Base-by-base conservation (phyloP, 2,329 filamentous ascomycete genomes). In the Sclerotinia borealis region DNA sequence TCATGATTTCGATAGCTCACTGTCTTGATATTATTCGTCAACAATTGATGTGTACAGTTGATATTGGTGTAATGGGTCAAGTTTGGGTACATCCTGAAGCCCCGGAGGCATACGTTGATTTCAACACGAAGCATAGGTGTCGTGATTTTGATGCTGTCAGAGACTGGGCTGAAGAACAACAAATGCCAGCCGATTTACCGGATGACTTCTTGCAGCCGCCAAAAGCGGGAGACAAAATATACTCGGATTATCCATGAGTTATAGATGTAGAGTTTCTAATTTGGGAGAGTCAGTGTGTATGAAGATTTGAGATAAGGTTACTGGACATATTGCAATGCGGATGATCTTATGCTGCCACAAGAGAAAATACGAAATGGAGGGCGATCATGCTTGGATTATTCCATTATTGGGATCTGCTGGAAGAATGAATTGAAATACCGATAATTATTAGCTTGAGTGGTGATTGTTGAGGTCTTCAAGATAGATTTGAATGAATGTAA, bases 1-100 rank as follows among this genome's bases (percentile, higher is more conserved):
- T 54, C 50, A 49, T 2, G 31, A n/a, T n/a, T n/a, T 29, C 11
- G 6, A 7, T 11, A 62, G 79, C 80, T 2, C 81, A 84, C 65
- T 85, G 82, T 64, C 72, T 84, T 10, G 81, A 85, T 64, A 80
- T 82, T 27, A 61, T 84, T 52, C 77, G 81, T 17, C 81, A 84
- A 68, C 78, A 83, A 59, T 72, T 85, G 25, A 84, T 83, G 80
- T 85, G 81, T 68, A 79, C 76, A 2, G 74, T 79, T 1, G 81
- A 84, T 63, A 76, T 80, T 15, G 81, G 80, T 1, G 75, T 85
- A 1, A 73, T 83, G 1, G 81, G 81, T 2, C 81, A 84, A 64
- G 73, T 84, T 9, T 85, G 81, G 81, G 79, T 79, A 67, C 76
- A 81, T 43, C 68, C 68, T 13, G 66, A 73, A 10, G 72, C 73